Percentiles rank a stretch among this genome's conserved stretches.
phyloP scores from a whole-genome alignment of 1,139 yeast genomes.

The Taphrina communis region DNA sequence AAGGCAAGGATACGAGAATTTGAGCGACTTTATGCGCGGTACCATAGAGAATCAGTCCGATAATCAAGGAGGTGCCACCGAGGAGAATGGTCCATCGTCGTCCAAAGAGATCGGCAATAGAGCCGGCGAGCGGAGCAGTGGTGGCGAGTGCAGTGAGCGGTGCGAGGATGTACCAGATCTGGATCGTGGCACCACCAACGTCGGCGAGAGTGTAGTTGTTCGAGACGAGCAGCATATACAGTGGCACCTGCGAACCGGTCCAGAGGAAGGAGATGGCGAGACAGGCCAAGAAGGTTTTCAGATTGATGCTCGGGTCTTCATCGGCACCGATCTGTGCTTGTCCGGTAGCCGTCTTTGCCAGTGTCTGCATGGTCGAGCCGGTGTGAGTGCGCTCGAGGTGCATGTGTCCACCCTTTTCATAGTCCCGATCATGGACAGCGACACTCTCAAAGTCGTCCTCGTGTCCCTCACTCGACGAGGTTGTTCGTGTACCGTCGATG shows the following conservation, averaged over 20 bases:
- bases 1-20: conserved; percentile 17
- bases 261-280: conserved; percentile 40
- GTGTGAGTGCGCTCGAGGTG: conserved; percentile 32
- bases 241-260: conserved; percentile 41
- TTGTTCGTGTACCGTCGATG: conserved; percentile 7
- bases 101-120: conserved; percentile 64
- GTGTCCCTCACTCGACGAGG: conserved; percentile 10
- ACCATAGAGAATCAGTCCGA: conserved; percentile 64
- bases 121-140: conserved; percentile 61
- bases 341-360: conserved; percentile 28
- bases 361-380: conserved; percentile 29
- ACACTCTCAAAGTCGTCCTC: conserved; percentile 1
- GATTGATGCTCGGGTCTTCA: conserved; percentile 29
- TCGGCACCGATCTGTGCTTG: conserved; percentile 38
- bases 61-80: conserved; percentile 59
- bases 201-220: conserved; percentile 37
- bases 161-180: conserved; percentile 37
- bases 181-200: conserved; percentile 33
- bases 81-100: conserved; percentile 64
- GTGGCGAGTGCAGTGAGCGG: conserved; percentile 35
- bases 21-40: conserved; percentile 27
- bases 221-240: conserved; percentile 33
- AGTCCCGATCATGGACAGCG: conserved; percentile 4
- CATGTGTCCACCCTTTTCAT: conserved; percentile 4
- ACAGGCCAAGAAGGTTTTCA: conserved; percentile 38